Evolutionary conservation across 768 basidiomycete genomes (phyloP), one percentile per base, ranked within the genome.

Genomic region (Thelephora aurantiotincta): DNA sequence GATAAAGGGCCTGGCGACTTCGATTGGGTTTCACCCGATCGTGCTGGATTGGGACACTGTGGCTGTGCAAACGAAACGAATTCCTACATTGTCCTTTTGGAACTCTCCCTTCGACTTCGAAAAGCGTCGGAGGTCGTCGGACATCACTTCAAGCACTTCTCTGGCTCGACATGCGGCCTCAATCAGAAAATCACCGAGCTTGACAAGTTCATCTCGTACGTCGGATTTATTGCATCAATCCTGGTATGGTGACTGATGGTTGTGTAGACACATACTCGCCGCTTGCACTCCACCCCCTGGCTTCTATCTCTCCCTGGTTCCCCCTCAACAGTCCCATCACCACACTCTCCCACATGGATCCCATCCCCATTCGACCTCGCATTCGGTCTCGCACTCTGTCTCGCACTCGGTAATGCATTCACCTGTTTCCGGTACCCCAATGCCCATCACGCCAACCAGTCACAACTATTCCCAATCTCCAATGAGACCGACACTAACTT

Each of bases 81-180:
- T 16, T 72, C 64, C 54, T 81, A 82, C 55, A 73, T 64, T 47
- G 71, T 69, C n/a, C 65, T 79, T 18, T 68, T 82, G 11, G 79
- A 83, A 54, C 64, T 83, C n/a, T 81, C 78, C 2, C 62, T 80
- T 26, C 68, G 77, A 45, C 68, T 83, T 18, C 69, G 78, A 19
- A 76, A 71, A 54, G 78, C 77, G 11, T 70, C 74, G 11, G 68
- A 77, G 46, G 63, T 73, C 35, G 69, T 82, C 35, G 64, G 68
- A 11, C 72, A 66, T 35, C 73, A 72, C 13, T 55, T 70, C 16
- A 62, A 60, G 34, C 72, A 73, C 45, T 54, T 52, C 19, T 52
- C 60, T 44, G 57, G 55, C 14, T 54, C 54, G 7, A 45, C 52
- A 9, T 72, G 71, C 51, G 52, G 55, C 36, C 60, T 72, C 23